Conservation (phyloP, 2,329 filamentous ascomycete genomes). For the Harringtonia lauricola region DNA sequence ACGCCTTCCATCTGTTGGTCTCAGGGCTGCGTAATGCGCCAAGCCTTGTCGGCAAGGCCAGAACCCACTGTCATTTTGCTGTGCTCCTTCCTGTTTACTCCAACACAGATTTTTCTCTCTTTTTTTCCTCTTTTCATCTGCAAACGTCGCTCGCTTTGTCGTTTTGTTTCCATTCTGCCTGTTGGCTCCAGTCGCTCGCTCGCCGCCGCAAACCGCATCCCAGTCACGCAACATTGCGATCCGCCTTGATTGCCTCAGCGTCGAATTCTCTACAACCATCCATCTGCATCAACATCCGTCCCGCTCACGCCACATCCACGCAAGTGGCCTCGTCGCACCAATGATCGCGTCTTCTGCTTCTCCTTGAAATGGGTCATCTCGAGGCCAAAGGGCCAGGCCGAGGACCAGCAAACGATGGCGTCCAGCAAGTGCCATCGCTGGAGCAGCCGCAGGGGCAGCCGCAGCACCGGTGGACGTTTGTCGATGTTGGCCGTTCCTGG, state of each 20-base stretch:
- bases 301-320: no score
- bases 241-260: no score
- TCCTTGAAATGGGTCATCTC: not conserved
- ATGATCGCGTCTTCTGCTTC: not conserved
- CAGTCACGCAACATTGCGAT: no score
- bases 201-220: no score
- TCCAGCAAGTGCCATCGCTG: not conserved
- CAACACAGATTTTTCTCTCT: not conserved
- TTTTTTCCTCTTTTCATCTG: not conserved
- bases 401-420: no score
- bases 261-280: no score
- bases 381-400: no score
- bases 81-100: not conserved
- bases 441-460: not conserved
- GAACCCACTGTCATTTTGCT: constrained; percentile 9
- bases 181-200: no score
- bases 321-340: not conserved
- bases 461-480: not conserved
- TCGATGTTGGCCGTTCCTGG: not conserved
- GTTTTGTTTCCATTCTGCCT: not conserved
- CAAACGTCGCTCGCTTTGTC: not conserved
- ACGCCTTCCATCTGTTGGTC: no score
- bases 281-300: no score
- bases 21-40: no score
- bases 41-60: no score